phyloP scores from a whole-genome alignment of 768 basidiomycete species.

The Antrodiella citrinella region DNA sequence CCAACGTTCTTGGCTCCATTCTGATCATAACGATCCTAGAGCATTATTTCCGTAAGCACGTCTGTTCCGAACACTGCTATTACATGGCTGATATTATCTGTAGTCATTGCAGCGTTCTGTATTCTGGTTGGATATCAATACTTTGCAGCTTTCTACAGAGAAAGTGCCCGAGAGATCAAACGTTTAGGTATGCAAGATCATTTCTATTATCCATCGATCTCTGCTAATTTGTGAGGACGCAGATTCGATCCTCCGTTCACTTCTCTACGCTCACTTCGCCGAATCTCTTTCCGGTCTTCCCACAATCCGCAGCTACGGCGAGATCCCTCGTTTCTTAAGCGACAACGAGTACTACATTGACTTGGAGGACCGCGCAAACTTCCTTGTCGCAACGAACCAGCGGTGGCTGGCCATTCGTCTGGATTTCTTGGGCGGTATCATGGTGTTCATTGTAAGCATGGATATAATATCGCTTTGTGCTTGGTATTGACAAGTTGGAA shows the following conservation, averaged over 20 bases:
- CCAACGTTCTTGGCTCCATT: constrained; percentile 43
- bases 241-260: constrained; percentile 68
- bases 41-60: constrained; percentile 49
- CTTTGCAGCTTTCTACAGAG: constrained; percentile 61
- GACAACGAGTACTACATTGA: constrained; percentile 65
- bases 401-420: constrained; percentile 70
- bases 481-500: background rate
- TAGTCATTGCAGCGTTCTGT: constrained; percentile 46
- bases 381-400: constrained; percentile 60
- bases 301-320: constrained; percentile 69
- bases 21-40: constrained; percentile 51
- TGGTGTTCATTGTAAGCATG: constrained; percentile 42
- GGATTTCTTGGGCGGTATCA: constrained; percentile 56
- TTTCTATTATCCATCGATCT: background rate
- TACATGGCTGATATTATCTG: background rate
- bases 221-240: background rate
- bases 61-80: too few species aligned
- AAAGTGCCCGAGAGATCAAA: constrained; percentile 68
- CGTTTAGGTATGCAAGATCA: constrained; percentile 27
- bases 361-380: constrained; percentile 65
- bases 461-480: constrained; percentile 7
- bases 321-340: constrained; percentile 48
- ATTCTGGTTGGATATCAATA: constrained; percentile 57
- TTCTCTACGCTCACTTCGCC: constrained; percentile 71
- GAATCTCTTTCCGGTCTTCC: constrained; percentile 67